phyloP scores from a whole-genome alignment of 768 basidiomycete genomes.

The Russula ochroleuca region DNA sequence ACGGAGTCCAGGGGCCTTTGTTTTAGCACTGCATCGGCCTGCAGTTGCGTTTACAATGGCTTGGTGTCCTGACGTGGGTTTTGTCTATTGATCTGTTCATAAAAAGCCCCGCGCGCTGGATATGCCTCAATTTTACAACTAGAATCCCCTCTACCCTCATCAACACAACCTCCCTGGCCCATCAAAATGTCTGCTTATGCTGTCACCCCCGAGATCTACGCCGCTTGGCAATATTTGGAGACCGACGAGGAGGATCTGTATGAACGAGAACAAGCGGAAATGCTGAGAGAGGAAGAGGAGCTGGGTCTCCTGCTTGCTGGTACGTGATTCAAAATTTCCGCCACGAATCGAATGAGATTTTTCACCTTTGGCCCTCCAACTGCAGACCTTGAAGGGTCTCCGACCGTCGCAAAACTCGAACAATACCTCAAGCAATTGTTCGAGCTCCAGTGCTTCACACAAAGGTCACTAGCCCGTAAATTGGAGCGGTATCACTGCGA shows the following conservation, averaged over 20 bases:
- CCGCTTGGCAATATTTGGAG: not conserved
- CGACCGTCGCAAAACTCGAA: not conserved
- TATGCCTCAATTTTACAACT: not conserved
- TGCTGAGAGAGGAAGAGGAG: not conserved
- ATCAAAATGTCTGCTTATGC: not conserved
- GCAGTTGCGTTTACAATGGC: not conserved
- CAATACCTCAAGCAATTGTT: not conserved
- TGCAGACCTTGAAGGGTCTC: slow-evolving; percentile 1
- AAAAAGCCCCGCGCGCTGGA: not conserved
- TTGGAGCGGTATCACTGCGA: not conserved
- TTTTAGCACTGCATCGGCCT: not conserved
- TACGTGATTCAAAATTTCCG: not conserved
- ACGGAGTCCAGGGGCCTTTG: not conserved
- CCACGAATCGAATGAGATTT: too few relatives aligned
- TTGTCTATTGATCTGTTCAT: not conserved
- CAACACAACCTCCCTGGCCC: not conserved
- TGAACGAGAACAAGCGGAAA: not conserved
- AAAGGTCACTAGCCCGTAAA: not conserved
- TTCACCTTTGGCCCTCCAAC: not conserved
- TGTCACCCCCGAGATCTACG: not conserved
- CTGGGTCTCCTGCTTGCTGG: not conserved
- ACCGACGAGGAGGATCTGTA: not conserved
- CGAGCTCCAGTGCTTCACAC: not conserved
- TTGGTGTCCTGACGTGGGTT: not conserved
- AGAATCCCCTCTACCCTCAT: not conserved